Base-by-base conservation (phyloP, 495 filamentous ascomycete genomes). In the Letharia lupina region DNA sequence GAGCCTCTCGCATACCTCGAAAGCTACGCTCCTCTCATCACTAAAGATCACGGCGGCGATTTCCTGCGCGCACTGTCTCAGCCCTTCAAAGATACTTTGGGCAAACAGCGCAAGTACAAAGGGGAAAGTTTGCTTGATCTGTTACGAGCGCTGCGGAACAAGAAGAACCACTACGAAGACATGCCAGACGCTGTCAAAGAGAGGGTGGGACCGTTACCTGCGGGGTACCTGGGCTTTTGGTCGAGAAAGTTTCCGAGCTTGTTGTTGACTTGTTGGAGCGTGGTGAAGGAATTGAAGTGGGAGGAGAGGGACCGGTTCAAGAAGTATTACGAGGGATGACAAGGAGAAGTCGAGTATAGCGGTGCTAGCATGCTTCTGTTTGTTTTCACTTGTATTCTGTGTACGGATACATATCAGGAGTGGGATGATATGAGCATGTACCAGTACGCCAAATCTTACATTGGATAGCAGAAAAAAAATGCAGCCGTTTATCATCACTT, bases 101-200 rank as follows among this genome's bases (percentile, higher is more conserved):
- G 91, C 65, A 97, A 94, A 77, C 95, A 98, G 77, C 84, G 95
- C 72, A 97, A 96, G 73, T 98, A 98, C 75, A 93, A 88, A 4
- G 92, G 91, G 0, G 81, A 81, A 0, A 84, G 84, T 56, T 82
- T 98, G 75, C 77, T 98, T 61, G 94, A 98, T 78, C 79, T 98
- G 31, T 76, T 98, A 33, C 85, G 94, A 9, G 95, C 91, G 12
- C 77, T 98, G 66, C 81, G 94, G n/a, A 98, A 98, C 74, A 98
- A 98, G 82, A 87, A 87, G 67, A 90, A 94, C 67, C 93, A 98
- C 75, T 95, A 93, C 75, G 89, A 96, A 67, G 89, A 97, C 68
- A 87, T 98, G 84, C 84, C 89, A 13, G 88, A 90, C 13, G 74
- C 85, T 56, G 83, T 96, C 65, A 91, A 92, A 78, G 81, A 84